Base-by-base conservation (phyloP, 164 flowering plant genomes). In the Nymphaea thermarum region DNA sequence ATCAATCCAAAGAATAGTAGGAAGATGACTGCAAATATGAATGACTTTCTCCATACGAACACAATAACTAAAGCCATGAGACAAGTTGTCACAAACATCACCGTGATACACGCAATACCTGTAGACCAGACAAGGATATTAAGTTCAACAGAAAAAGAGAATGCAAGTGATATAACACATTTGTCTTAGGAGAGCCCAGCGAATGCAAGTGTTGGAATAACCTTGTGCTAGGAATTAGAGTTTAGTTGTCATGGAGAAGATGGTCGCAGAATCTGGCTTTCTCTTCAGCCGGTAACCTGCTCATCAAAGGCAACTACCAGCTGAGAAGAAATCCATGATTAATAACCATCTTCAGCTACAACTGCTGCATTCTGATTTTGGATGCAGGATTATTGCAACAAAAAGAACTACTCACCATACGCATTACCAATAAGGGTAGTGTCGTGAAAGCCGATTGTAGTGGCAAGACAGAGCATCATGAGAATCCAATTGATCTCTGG, bases 401-500 rank as follows among this genome's bases (percentile, higher is more conserved):
- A 61, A 61, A 61, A 61, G 42, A 7, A 61, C 42, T 10, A 72
- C 82, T 66, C 73, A 89, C 95, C 95, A 71, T 85, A 89, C 62
- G 88, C 88, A 80, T 85, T 80, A 71, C 84, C 91, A 6, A 89
- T 74, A 14, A 71, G 75, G 64, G 68, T 81, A 63, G 83, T 82
- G 78, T 80, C 81, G 57, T 43, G 82, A 67, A 85, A 83, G 64
- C 88, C 86, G 42, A 83, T 55, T 57, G 84, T 83, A 45, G 83
- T 74, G 12, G 82, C 79, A 66, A 89, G 76, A 70, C 78, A 73
- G 63, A 86, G 81, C 66, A 85, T 66, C 89, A 88, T 82, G 36
- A 88, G 83, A 36, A 81, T 77, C 94, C 94, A 88, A 75, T 88
- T 88, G 64, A 88, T 80, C 76, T 88, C 94, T 17, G 89, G 94